phyloP scores from a whole-genome alignment of 768 basidiomycete species.

The Pilatotrama ljubarskyi region DNA sequence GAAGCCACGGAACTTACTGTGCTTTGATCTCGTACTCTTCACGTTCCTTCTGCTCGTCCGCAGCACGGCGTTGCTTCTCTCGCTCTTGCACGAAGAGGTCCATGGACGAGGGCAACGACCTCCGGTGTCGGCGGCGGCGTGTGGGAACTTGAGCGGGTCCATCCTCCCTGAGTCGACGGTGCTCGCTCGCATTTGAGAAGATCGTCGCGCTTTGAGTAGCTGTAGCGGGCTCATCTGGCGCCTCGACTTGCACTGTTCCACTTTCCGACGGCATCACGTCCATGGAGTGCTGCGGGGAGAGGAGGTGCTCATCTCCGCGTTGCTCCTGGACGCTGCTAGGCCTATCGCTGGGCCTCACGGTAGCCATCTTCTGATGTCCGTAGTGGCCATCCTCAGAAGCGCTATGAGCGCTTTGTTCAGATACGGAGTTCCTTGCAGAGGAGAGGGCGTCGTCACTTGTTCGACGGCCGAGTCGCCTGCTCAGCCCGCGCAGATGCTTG shows the following conservation, averaged over 20 bases:
- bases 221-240: slow-evolving; percentile 1
- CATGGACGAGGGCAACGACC: slow-evolving; percentile 37
- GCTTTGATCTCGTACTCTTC: slow-evolving; percentile 61
- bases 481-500: slow-evolving; percentile 39
- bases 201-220: slow-evolving; percentile 15
- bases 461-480: slow-evolving; percentile 37
- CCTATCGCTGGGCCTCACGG: slow-evolving; percentile 10
- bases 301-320: neutral
- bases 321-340: slow-evolving; percentile 19
- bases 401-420: slow-evolving; percentile 38
- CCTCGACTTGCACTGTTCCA: neutral
- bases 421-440: slow-evolving; percentile 47
- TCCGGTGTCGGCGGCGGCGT: slow-evolving; percentile 23
- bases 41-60: slow-evolving; percentile 49
- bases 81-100: slow-evolving; percentile 30
- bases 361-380: slow-evolving; percentile 20
- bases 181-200: neutral
- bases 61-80: slow-evolving; percentile 39
- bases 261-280: neutral
- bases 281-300: neutral
- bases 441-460: slow-evolving; percentile 50
- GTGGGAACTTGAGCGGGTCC: neutral
- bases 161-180: neutral
- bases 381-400: slow-evolving; percentile 22
- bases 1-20: slow-evolving; percentile 41